phyloP scores from a whole-genome alignment of 495 filamentous ascomycete genomes.

The Xylaria venustula region DNA sequence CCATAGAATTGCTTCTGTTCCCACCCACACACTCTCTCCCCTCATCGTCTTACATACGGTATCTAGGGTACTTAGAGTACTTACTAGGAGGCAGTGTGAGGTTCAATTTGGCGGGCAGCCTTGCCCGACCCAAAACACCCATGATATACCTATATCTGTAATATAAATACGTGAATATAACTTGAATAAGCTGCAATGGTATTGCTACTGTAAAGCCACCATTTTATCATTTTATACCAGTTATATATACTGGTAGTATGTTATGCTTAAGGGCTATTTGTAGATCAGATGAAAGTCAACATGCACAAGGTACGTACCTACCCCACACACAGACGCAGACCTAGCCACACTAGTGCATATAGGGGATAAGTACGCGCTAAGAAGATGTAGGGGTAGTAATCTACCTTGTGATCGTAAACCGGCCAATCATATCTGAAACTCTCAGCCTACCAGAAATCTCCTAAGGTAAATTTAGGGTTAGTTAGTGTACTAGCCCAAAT shows the following conservation, averaged over 20 bases:
- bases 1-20: no score
- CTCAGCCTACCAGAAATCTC: neutral
- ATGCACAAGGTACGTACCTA: neutral
- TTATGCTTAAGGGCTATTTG: constrained; percentile 3
- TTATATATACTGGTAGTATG: no score
- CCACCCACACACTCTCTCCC: no score
- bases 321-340: constrained; percentile 14
- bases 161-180: no score
- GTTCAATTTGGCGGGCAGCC: neutral
- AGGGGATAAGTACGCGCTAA: neutral
- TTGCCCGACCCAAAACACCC: neutral
- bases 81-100: no score
- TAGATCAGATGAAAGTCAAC: neutral
- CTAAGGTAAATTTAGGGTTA: neutral
- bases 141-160: neutral
- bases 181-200: no score
- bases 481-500: no score
- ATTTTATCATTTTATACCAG: no score
- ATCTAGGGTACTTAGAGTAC: no score
- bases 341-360: neutral
- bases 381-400: neutral
- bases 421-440: neutral
- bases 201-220: no score
- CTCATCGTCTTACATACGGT: no score
- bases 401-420: neutral